These are phyloP conservation scores for Millerozyma acaciae DNA, from an alignment of 805 yeast genomes.

Conservation along the genomic window DNA sequence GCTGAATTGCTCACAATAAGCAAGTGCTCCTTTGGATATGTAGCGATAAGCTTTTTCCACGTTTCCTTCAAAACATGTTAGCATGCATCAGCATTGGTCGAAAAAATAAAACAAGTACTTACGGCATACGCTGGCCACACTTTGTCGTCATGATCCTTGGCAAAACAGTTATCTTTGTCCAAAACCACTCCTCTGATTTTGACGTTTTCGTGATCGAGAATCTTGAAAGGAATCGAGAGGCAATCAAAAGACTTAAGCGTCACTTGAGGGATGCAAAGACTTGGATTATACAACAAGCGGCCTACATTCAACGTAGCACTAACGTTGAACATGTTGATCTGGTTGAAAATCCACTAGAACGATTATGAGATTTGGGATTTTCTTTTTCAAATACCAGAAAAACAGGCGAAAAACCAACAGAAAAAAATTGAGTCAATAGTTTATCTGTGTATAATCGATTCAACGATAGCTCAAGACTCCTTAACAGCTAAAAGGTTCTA, in stretches of 20 bases:
- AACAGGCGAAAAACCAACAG: too few species aligned
- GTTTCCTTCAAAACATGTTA: conserved; percentile 21
- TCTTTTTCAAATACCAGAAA: too few species aligned
- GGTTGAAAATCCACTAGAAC: neutral
- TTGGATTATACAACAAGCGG: conserved; percentile 57
- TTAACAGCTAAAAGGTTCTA: too few species aligned
- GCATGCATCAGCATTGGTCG: conserved; percentile 1
- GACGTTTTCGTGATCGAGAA: conserved; percentile 23
- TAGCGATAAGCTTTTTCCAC: conserved; percentile 53
- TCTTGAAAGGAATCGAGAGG: conserved; percentile 50
- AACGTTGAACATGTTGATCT: conserved; percentile 47
- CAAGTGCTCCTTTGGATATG: conserved; percentile 60
- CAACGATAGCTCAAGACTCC: too few species aligned
- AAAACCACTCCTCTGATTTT: conserved; percentile 72
- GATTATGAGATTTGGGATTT: too few species aligned
- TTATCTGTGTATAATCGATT: too few species aligned
- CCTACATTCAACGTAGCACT: conserved; percentile 74
- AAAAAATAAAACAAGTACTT: conserved; percentile 13
- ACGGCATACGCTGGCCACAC: conserved; percentile 71
- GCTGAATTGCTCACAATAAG: conserved; percentile 90
- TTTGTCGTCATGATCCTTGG: conserved; percentile 72
- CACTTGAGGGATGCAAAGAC: conserved; percentile 65
- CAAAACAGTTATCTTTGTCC: conserved; percentile 95
- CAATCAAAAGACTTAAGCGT: conserved; percentile 55
- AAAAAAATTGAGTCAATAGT: too few species aligned